Conservation (phyloP, 2,329 filamentous ascomycete genomes). For the Blastomyces parvus region DNA sequence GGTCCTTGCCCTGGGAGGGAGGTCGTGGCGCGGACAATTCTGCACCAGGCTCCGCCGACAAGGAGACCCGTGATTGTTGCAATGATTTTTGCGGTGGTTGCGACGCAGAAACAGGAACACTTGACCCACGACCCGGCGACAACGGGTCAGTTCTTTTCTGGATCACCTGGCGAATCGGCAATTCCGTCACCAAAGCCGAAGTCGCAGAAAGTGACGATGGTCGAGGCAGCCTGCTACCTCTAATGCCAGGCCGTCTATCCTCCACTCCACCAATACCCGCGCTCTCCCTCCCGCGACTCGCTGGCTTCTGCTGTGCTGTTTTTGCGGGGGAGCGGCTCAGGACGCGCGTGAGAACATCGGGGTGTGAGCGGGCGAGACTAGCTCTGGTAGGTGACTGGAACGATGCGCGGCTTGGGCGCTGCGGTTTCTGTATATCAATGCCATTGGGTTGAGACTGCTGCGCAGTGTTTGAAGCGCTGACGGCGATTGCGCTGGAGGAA, state of each 20-base stretch:
- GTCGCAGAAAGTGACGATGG: slow-evolving; percentile 23
- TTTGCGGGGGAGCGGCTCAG: slow-evolving; percentile 32
- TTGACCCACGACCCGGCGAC: slow-evolving; percentile 23
- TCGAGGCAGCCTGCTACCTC: slow-evolving; percentile 30
- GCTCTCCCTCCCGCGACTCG: slow-evolving; percentile 16
- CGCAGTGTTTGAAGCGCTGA: slow-evolving; percentile 35
- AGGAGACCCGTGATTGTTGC: not conserved
- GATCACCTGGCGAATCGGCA: not conserved
- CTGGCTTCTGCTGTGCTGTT: slow-evolving; percentile 23
- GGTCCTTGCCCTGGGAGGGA: not conserved
- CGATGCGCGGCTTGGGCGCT: slow-evolving; percentile 38
- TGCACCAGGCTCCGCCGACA: not conserved
- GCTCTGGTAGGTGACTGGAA: slow-evolving; percentile 60
- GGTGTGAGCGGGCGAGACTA: slow-evolving; percentile 53
- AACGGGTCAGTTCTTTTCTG: slow-evolving; percentile 11
- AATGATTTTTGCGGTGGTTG: not conserved
- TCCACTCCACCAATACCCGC: slow-evolving; percentile 8
- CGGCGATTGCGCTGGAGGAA: slow-evolving; percentile 40
- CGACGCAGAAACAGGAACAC: slow-evolving; percentile 14
- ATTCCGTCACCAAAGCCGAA: not conserved
- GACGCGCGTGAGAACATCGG: slow-evolving; percentile 45
- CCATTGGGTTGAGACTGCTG: slow-evolving; percentile 10
- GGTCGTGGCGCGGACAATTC: not conserved
- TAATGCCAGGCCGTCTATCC: slow-evolving; percentile 23
- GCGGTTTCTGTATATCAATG: not conserved